phyloP scores from a whole-genome alignment of 1,284 basidiomycete species.

The Pseudozyma tsukubaensis region DNA sequence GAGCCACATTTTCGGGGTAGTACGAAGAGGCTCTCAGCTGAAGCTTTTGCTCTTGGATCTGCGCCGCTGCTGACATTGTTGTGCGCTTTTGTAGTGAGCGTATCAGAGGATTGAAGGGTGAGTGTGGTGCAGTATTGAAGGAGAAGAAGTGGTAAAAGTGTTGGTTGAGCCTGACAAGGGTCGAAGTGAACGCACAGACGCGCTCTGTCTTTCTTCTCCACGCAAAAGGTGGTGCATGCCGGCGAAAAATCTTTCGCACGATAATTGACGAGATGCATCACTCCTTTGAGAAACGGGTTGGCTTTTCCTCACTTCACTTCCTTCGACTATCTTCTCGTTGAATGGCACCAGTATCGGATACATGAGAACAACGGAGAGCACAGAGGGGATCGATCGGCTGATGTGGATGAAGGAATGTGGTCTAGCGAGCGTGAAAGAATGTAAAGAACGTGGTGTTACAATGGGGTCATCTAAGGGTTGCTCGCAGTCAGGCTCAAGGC shows the following conservation, averaged over 20 bases:
- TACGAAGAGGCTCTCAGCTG: slow-evolving; percentile 52
- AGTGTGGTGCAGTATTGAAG: background rate
- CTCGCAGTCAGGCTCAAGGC: slow-evolving; percentile 1
- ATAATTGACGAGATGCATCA: too few species aligned
- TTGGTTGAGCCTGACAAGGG: background rate
- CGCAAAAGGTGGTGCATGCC: background rate
- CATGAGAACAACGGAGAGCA: too few species aligned
- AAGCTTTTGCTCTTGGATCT: slow-evolving; percentile 43
- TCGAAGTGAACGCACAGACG: slow-evolving; percentile 21
- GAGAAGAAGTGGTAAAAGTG: background rate
- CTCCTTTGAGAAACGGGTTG: too few species aligned
- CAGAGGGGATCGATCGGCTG: too few species aligned
- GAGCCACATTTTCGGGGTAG: slow-evolving; percentile 57
- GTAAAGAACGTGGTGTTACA: too few species aligned
- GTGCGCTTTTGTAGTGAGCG: background rate
- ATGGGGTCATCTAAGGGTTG: too few species aligned
- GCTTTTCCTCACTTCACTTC: too few species aligned
- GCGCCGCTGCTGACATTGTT: slow-evolving; percentile 42
- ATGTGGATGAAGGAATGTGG: too few species aligned
- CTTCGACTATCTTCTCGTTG: background rate
- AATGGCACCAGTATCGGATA: too few species aligned
- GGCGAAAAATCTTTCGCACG: slow-evolving; percentile 1
- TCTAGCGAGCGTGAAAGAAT: too few species aligned
- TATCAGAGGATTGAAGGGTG: background rate
- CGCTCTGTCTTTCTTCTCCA: slow-evolving; percentile 1